Conservation (phyloP, 129 eudicot genomes). For the Chrysanthemum makinoi region DNA sequence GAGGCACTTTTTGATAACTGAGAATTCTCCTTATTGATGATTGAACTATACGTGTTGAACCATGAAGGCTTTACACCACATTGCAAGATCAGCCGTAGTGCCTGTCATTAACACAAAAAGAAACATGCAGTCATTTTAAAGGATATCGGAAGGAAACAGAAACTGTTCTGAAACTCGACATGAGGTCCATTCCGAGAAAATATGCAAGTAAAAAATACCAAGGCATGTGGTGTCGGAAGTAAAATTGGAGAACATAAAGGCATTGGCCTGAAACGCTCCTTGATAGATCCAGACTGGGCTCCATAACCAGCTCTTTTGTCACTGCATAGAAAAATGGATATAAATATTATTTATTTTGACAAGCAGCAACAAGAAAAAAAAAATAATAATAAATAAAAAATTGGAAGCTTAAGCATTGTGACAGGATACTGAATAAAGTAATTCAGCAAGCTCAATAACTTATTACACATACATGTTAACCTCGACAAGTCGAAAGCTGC, state of each 20-base stretch:
- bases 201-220: conserved; percentile 45
- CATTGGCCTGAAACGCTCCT: conserved; percentile 89
- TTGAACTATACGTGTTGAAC: conserved; percentile 53
- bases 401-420: background rate
- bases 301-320: conserved; percentile 66
- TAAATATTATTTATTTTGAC: background rate
- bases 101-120: conserved; percentile 40
- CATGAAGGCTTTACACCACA: conserved; percentile 89
- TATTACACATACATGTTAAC: conserved; percentile 60
- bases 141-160: background rate
- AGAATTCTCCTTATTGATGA: conserved; percentile 28
- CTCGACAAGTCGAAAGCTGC: conserved; percentile 94
- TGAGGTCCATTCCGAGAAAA: conserved; percentile 17
- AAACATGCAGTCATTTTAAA: background rate
- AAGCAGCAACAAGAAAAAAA: conserved; percentile 2
- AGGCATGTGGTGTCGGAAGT: conserved; percentile 90
- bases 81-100: conserved; percentile 87
- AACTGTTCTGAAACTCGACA: background rate
- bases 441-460: conserved; percentile 17
- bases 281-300: conserved; percentile 50
- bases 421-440: background rate
- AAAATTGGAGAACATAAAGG: conserved; percentile 90
- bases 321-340: conserved; percentile 33
- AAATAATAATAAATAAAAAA: no score
- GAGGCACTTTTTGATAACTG: conserved; percentile 45